Conservation (phyloP, 169 alveolate genomes). For the Besnoitia besnoiti region DNA sequence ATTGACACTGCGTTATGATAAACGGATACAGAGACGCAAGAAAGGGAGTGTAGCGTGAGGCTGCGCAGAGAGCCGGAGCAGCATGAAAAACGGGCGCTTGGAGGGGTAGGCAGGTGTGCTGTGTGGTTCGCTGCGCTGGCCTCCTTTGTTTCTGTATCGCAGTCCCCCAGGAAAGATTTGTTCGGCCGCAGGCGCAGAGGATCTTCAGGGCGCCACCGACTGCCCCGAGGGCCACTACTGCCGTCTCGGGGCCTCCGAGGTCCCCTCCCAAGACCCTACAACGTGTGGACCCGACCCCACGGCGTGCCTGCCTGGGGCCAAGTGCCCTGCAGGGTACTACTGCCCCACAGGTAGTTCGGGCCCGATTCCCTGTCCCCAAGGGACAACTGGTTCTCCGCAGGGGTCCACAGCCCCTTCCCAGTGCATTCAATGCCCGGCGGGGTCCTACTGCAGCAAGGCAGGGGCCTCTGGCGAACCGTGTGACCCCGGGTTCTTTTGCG, state of each 20-base stretch:
- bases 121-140: background rate
- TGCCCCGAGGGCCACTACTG: constrained; percentile 77
- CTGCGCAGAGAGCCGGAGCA: too few species aligned
- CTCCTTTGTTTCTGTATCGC: background rate
- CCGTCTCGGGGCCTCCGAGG: constrained; percentile 56
- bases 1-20: too few species aligned
- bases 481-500: constrained; percentile 34
- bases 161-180: constrained; percentile 35
- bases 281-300: background rate
- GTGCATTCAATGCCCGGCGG: background rate
- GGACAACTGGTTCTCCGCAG: background rate
- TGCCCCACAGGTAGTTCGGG: constrained; percentile 12
- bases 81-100: too few species aligned
- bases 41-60: too few species aligned
- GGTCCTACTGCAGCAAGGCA: constrained; percentile 4
- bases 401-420: background rate
- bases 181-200: background rate
- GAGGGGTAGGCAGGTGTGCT: background rate
- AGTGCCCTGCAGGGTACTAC: constrained; percentile 38
- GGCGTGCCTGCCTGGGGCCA: constrained; percentile 13
- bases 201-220: background rate
- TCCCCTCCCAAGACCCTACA: background rate
- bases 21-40: too few species aligned
- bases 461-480: background rate
- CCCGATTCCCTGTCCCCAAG: constrained; percentile 13